Conservation (phyloP, 768 basidiomycete species). For the Xerocomus spinulosus region DNA sequence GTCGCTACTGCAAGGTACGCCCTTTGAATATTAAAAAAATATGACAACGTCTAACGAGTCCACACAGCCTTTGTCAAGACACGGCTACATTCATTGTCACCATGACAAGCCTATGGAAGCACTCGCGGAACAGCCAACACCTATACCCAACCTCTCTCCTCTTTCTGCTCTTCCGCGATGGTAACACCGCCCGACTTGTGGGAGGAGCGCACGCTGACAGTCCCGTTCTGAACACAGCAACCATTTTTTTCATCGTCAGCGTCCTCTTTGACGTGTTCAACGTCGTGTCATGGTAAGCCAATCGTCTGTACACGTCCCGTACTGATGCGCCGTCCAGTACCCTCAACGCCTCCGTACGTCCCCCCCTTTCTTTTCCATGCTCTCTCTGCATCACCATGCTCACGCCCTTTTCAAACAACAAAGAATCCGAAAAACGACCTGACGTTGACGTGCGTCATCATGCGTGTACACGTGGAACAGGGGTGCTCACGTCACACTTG, state of each 20-base stretch:
- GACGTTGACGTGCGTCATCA: background rate
- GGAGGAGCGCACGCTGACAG: too few species aligned
- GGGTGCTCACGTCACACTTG: too few species aligned
- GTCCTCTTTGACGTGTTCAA: background rate
- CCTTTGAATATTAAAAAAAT: too few species aligned
- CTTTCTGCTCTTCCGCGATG: conserved; percentile 10
- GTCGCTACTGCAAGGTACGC: conserved; percentile 3
- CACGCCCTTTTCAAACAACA: background rate
- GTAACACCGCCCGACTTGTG: background rate
- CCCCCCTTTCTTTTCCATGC: background rate
- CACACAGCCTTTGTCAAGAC: conserved; percentile 11
- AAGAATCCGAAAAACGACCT: background rate
- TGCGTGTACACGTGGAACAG: too few species aligned
- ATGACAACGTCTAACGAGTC: too few species aligned
- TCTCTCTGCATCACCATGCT: too few species aligned
- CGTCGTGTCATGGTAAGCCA: conserved; percentile 2
- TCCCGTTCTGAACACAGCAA: conserved; percentile 1
- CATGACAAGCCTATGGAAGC: conserved; percentile 3
- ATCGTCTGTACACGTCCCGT: too few species aligned
- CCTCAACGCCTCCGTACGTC: background rate
- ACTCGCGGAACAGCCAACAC: background rate
- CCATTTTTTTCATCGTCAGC: conserved; percentile 4
- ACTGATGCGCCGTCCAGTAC: background rate
- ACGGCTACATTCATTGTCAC: background rate
- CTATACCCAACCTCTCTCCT: conserved; percentile 10